Conservation (phyloP, 2,329 filamentous ascomycete species). For the Beauveria australis region DNA sequence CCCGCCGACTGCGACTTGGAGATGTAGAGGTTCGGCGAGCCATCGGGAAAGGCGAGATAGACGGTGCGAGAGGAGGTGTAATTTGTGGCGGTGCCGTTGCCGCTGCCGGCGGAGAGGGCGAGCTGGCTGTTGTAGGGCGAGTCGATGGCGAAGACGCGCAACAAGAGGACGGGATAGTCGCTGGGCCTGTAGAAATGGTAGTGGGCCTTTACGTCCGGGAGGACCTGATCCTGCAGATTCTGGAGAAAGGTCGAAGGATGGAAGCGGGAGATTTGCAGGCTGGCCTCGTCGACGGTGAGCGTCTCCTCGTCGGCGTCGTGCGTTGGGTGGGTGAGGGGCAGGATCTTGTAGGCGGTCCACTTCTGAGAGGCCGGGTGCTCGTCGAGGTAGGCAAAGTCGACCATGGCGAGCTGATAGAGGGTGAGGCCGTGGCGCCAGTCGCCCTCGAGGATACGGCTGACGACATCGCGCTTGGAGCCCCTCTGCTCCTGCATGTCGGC, state of each 20-base stretch:
- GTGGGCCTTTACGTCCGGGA: constrained; percentile 75
- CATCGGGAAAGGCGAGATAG: constrained; percentile 76
- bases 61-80: constrained; percentile 63
- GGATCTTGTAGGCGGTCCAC: constrained; percentile 55
- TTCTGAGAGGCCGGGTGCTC: constrained; percentile 56
- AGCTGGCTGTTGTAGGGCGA: constrained; percentile 66
- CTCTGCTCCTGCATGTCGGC: constrained; percentile 49
- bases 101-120: constrained; percentile 29
- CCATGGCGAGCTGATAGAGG: constrained; percentile 60
- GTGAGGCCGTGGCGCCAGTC: constrained; percentile 60
- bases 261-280: constrained; percentile 57
- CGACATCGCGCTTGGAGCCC: constrained; percentile 54
- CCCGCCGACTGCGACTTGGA: constrained; percentile 42
- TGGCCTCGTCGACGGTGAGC: constrained; percentile 35
- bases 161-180: constrained; percentile 58
- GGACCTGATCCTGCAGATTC: constrained; percentile 64
- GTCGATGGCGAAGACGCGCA: constrained; percentile 74
- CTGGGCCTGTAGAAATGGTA: constrained; percentile 70
- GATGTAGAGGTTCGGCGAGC: constrained; percentile 66
- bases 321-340: constrained; percentile 38
- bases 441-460: constrained; percentile 57
- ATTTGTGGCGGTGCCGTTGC: constrained; percentile 30
- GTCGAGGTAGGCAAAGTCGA: constrained; percentile 58
- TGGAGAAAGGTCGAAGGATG: constrained; percentile 74
- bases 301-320: constrained; percentile 29